A percentile compares a stretch with the other conserved stretches of the same genome.
Conservation (phyloP, 78 protist genomes). For the Cyanophora paradoxa region DNA sequence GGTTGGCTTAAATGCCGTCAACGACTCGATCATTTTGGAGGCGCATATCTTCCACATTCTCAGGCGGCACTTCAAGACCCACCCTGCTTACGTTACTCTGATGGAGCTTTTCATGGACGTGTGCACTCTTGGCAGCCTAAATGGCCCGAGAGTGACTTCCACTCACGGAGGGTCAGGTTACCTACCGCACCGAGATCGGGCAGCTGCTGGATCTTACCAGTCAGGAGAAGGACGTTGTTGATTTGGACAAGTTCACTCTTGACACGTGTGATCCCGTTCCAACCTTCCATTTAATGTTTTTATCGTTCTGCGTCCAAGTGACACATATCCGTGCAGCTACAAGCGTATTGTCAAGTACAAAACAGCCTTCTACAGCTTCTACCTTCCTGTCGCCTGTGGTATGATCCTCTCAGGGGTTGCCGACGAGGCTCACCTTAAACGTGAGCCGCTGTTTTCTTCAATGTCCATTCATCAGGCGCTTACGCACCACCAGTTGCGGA, state of each 20-base stretch:
- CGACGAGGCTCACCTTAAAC: no score
- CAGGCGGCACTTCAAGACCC: constrained; percentile 58
- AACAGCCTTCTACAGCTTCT: constrained; percentile 90
- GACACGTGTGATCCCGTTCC: constrained; percentile 28
- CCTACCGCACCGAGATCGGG: constrained; percentile 85
- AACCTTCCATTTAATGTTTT: no score
- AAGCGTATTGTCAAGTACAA: constrained; percentile 78
- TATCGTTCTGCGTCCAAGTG: no score
- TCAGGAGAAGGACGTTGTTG: constrained; percentile 47
- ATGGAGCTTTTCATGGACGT: constrained; percentile 73
- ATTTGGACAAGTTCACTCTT: constrained; percentile 47
- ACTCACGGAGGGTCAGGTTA: constrained; percentile 15
- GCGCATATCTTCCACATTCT: constrained; percentile 61
- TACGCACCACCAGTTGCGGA: constrained; percentile 33
- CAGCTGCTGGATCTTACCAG: constrained; percentile 85
- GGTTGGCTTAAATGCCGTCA: constrained; percentile 79
- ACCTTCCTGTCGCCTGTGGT: constrained; percentile 82
- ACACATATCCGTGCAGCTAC: constrained; percentile 34
- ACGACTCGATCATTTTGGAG: constrained; percentile 81
- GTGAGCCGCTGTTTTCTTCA: no score
- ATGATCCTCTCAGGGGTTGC: constrained; percentile 65
- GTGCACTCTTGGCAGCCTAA: no score
- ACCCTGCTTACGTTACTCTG: constrained; percentile 54
- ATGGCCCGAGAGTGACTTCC: no score
- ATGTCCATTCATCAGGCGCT: no score